phyloP scores from a whole-genome alignment of 768 basidiomycete species.

The Rhizopogon sp. region DNA sequence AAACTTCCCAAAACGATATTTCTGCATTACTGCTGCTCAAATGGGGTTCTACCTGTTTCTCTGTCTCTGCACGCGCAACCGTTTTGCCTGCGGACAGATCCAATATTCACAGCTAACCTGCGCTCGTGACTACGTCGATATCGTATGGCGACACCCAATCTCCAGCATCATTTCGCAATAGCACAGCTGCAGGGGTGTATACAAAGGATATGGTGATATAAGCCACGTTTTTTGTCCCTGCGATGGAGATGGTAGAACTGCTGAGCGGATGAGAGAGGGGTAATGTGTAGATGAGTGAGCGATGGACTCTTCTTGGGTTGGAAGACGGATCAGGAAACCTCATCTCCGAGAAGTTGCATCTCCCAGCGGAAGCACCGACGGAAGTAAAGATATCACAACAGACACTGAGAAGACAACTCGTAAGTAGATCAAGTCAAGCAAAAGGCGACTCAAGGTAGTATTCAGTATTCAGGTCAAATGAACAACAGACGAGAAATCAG shows the following conservation, averaged over 20 bases:
- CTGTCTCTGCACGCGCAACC: slow-evolving; percentile 15
- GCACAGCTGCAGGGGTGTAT: slow-evolving; percentile 50
- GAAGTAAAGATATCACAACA: neutral
- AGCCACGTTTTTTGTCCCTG: slow-evolving; percentile 35
- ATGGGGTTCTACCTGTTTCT: slow-evolving; percentile 45
- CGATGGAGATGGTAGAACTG: slow-evolving; percentile 54
- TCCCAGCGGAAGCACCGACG: slow-evolving; percentile 22
- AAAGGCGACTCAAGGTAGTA: neutral
- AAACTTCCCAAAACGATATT: slow-evolving; percentile 63
- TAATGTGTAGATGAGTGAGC: slow-evolving; percentile 66
- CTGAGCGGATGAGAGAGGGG: slow-evolving; percentile 44
- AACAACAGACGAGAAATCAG: neutral
- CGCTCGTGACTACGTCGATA: slow-evolving; percentile 57
- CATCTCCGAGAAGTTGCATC: slow-evolving; percentile 64
- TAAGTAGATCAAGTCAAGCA: too few species aligned
- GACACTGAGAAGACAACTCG: too few species aligned
- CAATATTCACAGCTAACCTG: slow-evolving; percentile 60
- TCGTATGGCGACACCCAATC: slow-evolving; percentile 43
- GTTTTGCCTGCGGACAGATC: slow-evolving; percentile 24
- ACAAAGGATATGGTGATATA: slow-evolving; percentile 71
- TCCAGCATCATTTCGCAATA: slow-evolving; percentile 58
- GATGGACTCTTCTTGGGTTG: slow-evolving; percentile 70
- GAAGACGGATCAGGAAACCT: slow-evolving; percentile 60
- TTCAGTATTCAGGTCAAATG: neutral
- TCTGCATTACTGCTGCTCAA: slow-evolving; percentile 47